Percentiles rank a stretch among this genome's conserved stretches.
phyloP scores from a whole-genome alignment of 768 basidiomycete genomes.

The Aureoboletus auriporus region DNA sequence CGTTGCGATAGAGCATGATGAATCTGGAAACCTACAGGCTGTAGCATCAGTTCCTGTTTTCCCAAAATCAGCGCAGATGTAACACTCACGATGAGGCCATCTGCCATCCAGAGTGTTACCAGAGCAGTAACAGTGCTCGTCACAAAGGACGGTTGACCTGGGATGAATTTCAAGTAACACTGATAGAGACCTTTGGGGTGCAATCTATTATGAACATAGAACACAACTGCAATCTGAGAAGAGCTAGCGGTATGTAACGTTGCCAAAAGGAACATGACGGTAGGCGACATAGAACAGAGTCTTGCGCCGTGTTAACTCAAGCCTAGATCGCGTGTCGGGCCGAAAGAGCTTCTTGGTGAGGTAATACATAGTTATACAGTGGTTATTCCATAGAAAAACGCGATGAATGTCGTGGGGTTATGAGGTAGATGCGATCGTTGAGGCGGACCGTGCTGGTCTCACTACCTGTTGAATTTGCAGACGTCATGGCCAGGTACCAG shows the following conservation, averaged over 20 bases:
- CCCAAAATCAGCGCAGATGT: too few relatives aligned
- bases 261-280: slow-evolving; percentile 23
- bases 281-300: slow-evolving; percentile 25
- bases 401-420: slow-evolving; percentile 23
- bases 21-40: slow-evolving; percentile 20
- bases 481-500: slow-evolving; percentile 3
- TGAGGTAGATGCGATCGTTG: slow-evolving; percentile 23
- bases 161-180: slow-evolving; percentile 23
- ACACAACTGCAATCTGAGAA: slow-evolving; percentile 25
- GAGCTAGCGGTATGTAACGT: slow-evolving; percentile 27
- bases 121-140: slow-evolving; percentile 19
- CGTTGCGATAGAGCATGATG: slow-evolving; percentile 18
- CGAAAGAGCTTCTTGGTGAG: slow-evolving; percentile 19
- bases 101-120: slow-evolving; percentile 30
- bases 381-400: slow-evolving; percentile 20
- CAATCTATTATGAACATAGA: slow-evolving; percentile 27
- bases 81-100: slow-evolving; percentile 23
- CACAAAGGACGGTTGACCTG: slow-evolving; percentile 17
- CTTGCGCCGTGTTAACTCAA: slow-evolving; percentile 10
- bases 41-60: slow-evolving; percentile 1
- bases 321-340: slow-evolving; percentile 3
- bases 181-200: slow-evolving; percentile 25
- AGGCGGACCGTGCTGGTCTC: slow-evolving; percentile 4
- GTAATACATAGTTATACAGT: slow-evolving; percentile 11
- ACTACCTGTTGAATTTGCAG: slow-evolving; percentile 7